Evolutionary conservation across 2,329 filamentous ascomycete genomes (phyloP).

Genomic region (Cadophora sp.): DNA sequence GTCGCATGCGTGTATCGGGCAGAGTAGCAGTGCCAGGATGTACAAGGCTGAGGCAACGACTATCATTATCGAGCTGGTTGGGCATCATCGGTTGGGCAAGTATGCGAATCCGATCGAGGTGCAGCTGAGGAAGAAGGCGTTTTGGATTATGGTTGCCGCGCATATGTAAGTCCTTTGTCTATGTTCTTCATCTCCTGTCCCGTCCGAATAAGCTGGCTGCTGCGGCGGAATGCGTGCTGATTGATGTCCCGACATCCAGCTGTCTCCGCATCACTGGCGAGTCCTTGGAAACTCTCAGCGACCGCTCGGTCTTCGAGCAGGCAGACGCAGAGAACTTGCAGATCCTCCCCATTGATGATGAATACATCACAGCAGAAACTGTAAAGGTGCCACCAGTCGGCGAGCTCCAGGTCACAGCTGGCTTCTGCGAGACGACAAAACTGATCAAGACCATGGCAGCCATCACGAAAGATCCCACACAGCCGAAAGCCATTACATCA

Average conservation of each 20-base stretch:
- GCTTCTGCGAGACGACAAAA: background rate
- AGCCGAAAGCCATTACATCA: background rate
- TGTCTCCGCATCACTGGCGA: constrained; percentile 2
- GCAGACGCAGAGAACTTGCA: background rate
- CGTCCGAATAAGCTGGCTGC: too few relatives aligned
- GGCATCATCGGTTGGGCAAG: background rate
- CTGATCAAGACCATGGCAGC: background rate
- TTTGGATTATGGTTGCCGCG: background rate
- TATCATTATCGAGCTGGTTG: background rate
- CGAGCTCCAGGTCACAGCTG: background rate
- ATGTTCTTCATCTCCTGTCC: background rate
- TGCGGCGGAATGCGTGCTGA: too few relatives aligned
- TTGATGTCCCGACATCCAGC: background rate
- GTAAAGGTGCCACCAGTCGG: background rate
- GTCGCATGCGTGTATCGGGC: background rate
- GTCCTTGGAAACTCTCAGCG: background rate
- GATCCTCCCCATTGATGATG: background rate
- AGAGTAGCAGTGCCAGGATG: background rate
- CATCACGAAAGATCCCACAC: background rate
- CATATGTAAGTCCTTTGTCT: background rate
- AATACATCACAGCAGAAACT: background rate
- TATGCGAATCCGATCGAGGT: background rate
- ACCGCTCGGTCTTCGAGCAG: background rate
- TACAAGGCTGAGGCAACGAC: constrained; percentile 4
- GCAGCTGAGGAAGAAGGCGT: constrained; percentile 2